These are phyloP conservation scores for Gyrodon lividus DNA, from an alignment of 768 basidiomycete genomes.

Conservation along the genomic window DNA sequence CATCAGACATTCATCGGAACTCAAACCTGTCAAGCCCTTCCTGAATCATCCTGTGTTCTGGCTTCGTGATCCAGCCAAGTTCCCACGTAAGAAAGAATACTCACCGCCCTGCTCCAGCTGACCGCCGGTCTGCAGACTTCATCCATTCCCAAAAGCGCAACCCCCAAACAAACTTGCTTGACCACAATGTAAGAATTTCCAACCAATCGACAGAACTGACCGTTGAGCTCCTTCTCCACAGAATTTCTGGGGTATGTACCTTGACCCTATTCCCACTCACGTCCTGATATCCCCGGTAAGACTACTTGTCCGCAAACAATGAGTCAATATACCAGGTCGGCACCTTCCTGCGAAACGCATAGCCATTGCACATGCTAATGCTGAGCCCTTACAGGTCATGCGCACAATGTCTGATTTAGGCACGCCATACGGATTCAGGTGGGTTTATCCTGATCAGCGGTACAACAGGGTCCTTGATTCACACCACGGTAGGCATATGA, in stretches of 20 bases:
- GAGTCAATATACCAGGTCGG: constrained; percentile 43
- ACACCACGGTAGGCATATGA: constrained; percentile 35
- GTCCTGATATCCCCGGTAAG: constrained; percentile 18
- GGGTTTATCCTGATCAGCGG: constrained; percentile 16
- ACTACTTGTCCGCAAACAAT: constrained; percentile 47
- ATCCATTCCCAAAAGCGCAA: constrained; percentile 41
- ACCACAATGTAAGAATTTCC: constrained; percentile 27
- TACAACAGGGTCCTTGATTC: not conserved
- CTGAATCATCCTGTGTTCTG: constrained; percentile 48
- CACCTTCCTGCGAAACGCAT: not conserved
- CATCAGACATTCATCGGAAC: not conserved
- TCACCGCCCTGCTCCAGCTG: not conserved
- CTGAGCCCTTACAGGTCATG: constrained; percentile 33
- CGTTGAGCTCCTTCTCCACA: not conserved
- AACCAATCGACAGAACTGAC: not conserved
- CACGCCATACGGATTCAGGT: constrained; percentile 48
- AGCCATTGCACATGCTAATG: not conserved
- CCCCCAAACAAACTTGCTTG: constrained; percentile 52
- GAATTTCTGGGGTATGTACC: constrained; percentile 20
- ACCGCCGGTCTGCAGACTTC: constrained; percentile 28
- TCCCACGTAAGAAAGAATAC: constrained; percentile 38
- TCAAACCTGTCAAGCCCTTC: constrained; percentile 21
- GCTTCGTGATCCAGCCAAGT: constrained; percentile 46
- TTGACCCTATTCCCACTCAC: not conserved
- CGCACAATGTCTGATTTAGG: constrained; percentile 55